Percentiles rank a stretch among this genome's conserved stretches.
phyloP scores from a whole-genome alignment of 78 protist genomes.

The Diacronema lutheri region DNA sequence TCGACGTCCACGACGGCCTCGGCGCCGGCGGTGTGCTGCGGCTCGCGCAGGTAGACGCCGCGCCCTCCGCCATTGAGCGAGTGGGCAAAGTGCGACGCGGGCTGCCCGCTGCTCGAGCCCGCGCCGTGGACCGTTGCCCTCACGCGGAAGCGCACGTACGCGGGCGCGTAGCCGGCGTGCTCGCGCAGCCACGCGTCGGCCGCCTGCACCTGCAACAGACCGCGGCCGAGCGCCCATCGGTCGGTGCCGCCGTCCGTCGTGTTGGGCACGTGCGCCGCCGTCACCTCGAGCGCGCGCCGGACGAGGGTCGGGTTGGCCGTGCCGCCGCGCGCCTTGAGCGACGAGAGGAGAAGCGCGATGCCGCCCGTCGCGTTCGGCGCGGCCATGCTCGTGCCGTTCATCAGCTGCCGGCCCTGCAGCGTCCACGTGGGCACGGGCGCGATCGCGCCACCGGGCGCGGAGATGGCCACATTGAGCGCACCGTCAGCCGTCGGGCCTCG shows the following conservation, averaged over 20 bases:
- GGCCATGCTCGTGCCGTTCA: conserved; percentile 74
- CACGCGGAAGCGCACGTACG: background rate
- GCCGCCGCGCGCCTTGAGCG: background rate
- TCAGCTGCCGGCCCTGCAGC: conserved; percentile 49
- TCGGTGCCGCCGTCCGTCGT: background rate
- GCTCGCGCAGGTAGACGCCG: background rate
- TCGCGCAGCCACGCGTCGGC: background rate
- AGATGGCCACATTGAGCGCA: conserved; percentile 31
- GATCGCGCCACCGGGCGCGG: conserved; percentile 83
- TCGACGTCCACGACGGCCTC: background rate
- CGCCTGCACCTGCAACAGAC: background rate
- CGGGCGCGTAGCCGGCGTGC: background rate
- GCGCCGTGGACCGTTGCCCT: background rate
- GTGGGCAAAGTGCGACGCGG: background rate
- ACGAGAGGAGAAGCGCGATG: conserved; percentile 48
- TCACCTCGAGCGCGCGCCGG: background rate
- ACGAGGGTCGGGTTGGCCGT: background rate
- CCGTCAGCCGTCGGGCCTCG: conserved; percentile 75
- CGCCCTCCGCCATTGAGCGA: background rate
- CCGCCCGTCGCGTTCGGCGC: conserved; percentile 46
- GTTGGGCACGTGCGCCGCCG: background rate
- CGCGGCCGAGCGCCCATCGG: background rate
- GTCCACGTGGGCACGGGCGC: conserved; percentile 67
- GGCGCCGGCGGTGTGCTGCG: background rate
- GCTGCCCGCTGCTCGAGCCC: background rate